Base-by-base conservation (phyloP, 108 stramenopile genomes). In the Pseudonitzschia delicatissima region DNA sequence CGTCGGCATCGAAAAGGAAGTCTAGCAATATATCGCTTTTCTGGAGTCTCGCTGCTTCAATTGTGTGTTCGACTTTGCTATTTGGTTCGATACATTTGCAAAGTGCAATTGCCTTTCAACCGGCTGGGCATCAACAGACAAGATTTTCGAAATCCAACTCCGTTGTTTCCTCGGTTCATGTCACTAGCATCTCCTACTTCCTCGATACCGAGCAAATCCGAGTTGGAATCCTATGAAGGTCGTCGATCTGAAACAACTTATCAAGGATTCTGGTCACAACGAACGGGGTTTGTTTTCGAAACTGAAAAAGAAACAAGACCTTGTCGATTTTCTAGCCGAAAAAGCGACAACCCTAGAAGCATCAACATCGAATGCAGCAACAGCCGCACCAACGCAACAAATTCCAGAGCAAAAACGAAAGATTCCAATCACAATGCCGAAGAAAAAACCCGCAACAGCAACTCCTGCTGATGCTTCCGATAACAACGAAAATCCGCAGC, bases 141-240 rank as follows among this genome's bases (percentile, higher is more conserved):
- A n/a, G n/a, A n/a, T n/a, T n/a, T n/a, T n/a, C n/a, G n/a, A n/a
- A n/a, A n/a, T n/a, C n/a, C n/a, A n/a, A n/a, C n/a, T n/a, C n/a
- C n/a, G n/a, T n/a, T n/a, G n/a, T n/a, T n/a, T n/a, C n/a, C n/a
- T n/a, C n/a, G n/a, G n/a, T n/a, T n/a, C n/a, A n/a, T n/a, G n/a
- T n/a, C n/a, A n/a, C n/a, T n/a, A n/a, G n/a, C n/a, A n/a, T n/a
- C n/a, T n/a, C n/a, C n/a, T n/a, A n/a, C n/a, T n/a, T n/a, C n/a
- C n/a, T n/a, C n/a, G n/a, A n/a, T 39, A 39, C 37, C 37, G 8
- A 39, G 37, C 11, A 6, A 11, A 11, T 6, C 37, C 37, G 47
- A 48, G 17, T 57, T 87, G 15, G 64, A 87, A 20, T 73, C 77
- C 32, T n/a, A 76, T 91, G 83, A 91, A 84, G 9, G 81, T 91